Evolutionary conservation across 139 green algal genomes (phyloP), one percentile per base, ranked within the genome.

Genomic region (Eudorina sp.): DNA sequence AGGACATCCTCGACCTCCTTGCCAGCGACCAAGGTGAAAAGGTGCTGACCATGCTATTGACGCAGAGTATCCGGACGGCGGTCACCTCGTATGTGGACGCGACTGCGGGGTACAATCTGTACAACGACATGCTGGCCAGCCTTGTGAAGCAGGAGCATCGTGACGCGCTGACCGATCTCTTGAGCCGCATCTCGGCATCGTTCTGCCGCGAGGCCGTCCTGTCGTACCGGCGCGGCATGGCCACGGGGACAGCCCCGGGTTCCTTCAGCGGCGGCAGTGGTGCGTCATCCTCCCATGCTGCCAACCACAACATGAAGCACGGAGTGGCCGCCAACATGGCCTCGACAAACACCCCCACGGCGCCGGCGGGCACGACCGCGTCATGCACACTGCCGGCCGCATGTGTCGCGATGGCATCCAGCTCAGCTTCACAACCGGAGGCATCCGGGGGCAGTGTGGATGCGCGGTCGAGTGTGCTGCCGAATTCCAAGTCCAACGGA

Each of bases 21-120:
- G 18, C 79, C 16, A 92, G 87, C 53, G 90, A 93, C 16, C 66
- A 90, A n/a, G 90, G 88, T 8, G 84, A 91, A 48, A 55, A 60
- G 53, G 0, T 93, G 9, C 62, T 93, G 9, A 85, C 82, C n/a
- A 76, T 92, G 72, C 88, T 93, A 29, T 84, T 93, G 53, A 93
- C 88, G 38, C 90, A 91, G 41, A 90, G 78, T 81, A 93, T 93
- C 14, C 77, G 73, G 16, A 90, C 88, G 8, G 80, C 84, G 2
- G 88, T 93, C 5, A 74, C 72, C 11, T 90, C 88, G 16, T 93
- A 93, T 85, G 62, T 92, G 34, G 88, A 93, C 6, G 64, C 88
- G 21, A 92, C 88, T 1, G 13, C 69, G 4, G 90, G 90, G n/a
- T 89, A 90, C 77, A 92, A 91, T 66, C 18, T 88, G 40, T 93